Evolutionary conservation across 2,329 filamentous ascomycete species (phyloP), one percentile per base, ranked within the genome.

Genomic region (Colletotrichum truncatum): DNA sequence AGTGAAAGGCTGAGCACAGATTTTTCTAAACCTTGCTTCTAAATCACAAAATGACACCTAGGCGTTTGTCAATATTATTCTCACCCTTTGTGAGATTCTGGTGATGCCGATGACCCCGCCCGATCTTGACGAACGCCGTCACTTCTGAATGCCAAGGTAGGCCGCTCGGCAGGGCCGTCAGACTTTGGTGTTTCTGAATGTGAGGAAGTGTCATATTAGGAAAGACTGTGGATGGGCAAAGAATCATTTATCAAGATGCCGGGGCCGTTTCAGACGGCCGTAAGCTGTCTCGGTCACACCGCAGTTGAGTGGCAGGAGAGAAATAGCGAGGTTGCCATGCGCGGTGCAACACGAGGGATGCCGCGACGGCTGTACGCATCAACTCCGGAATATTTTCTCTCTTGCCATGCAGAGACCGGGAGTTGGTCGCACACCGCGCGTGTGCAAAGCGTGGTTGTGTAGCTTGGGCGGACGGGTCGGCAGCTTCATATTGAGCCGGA

Each of bases 231-330:
- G 16, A 26, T 45, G 18, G 11, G 51, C 48, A 58, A 36, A 45
- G 46, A 43, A 16, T 12, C 21, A 9, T 55, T 62, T 69, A 67
- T 51, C 64, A 65, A 68, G 69, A 12, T 34, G 5, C 55, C 46
- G 46, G 61, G 23, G 10, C 67, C 68, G 74, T 74, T 75, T 76
- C 73, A 77, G 72, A 73, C 70, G 70, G 68, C 68, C 70, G 73
- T 73, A 71, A 69, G 67, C 66, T 71, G 65, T 59, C 70, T 70
- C 52, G 59, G 74, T 77, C 63, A 68, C 69, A 79, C 75, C 65
- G 68, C 72, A 74, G 68, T 66, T n/a, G 71, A 72, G 73, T 75
- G 73, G 74, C 73, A 76, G 73, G 73, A 68, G 67, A 72, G 45
- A 65, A 59, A 66, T 55, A 64, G 67, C 61, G 55, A 66, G 57